phyloP scores from a whole-genome alignment of 176 grass and related monocot genomes.

The Triticum aestivum region IWGSC_CS_RefSeq_v2.1 NC_057810.1:344128035-344128534 shows the following conservation, averaged over 20 bases:
- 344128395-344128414: neutral
- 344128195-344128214: neutral
- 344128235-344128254: neutral
- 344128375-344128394: neutral
- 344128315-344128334: conserved; percentile 60
- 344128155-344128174: neutral
- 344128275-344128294: conserved; percentile 85
- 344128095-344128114: neutral
- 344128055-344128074: neutral
- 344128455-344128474: conserved; percentile 69
- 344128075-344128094: neutral
- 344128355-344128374: conserved; percentile 33
- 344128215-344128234: neutral
- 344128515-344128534: conserved; percentile 59
- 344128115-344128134: neutral
- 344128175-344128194: neutral
- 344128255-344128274: conserved; percentile 1
- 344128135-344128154: neutral
- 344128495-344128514: conserved; percentile 78
- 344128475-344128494: conserved; percentile 86
- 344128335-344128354: conserved; percentile 78
- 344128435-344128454: conserved; percentile 80
- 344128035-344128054: neutral
- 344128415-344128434: conserved; percentile 16
- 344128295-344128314: conserved; percentile 63